Percentiles rank a stretch among this genome's conserved stretches.
Evolutionary conservation across 305 asterid genomes (phyloP).

Genomic region (Ilex paraguariensis): DNA sequence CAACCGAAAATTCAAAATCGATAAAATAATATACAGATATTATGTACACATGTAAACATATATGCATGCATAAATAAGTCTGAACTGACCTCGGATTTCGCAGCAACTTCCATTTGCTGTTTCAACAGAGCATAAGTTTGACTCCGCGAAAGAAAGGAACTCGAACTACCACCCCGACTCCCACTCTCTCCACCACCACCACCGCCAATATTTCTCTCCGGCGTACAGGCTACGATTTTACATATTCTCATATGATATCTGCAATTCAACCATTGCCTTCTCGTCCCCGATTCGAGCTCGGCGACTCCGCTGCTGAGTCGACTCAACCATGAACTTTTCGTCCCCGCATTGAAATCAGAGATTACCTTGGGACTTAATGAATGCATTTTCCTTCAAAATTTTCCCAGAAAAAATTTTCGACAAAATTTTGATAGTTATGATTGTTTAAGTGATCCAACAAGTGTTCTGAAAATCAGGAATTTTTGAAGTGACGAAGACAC

Average conservation of each 20-base stretch:
- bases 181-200: constrained; percentile 12
- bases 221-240: constrained; percentile 41
- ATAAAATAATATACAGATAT: not conserved
- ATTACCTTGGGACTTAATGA: constrained; percentile 38
- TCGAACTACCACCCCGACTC: constrained; percentile 25
- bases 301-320: constrained; percentile 17
- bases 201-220: constrained; percentile 22
- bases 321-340: constrained; percentile 28
- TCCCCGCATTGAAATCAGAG: constrained; percentile 22
- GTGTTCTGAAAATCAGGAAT: no score
- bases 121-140: constrained; percentile 74
- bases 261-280: constrained; percentile 19
- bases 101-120: constrained; percentile 76
- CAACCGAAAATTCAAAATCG: no score
- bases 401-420: not conserved
- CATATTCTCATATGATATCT: constrained; percentile 18
- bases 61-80: not conserved
- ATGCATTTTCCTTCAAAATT: constrained; percentile 31
- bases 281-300: constrained; percentile 4
- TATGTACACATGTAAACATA: not conserved
- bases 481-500: no score
- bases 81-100: constrained; percentile 68
- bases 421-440: no score
- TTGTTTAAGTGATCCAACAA: no score
- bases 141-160: constrained; percentile 48